Percentiles rank a stretch among this genome's conserved stretches.
phyloP scores from a whole-genome alignment of 768 basidiomycete species.

The Boletus edulis region DNA sequence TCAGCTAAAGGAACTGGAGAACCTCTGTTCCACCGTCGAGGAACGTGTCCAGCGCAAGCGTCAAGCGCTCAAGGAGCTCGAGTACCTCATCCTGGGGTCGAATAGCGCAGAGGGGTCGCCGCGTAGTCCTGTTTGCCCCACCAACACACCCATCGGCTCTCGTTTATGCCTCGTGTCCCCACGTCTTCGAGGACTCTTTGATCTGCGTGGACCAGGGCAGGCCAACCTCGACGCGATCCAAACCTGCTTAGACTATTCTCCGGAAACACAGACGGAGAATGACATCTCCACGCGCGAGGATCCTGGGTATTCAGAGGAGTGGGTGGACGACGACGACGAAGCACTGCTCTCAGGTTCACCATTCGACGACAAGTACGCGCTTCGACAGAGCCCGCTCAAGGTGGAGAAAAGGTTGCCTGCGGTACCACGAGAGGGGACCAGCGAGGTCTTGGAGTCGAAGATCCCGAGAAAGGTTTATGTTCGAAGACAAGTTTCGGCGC shows the following conservation, averaged over 20 bases:
- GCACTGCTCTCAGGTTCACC: slow-evolving; percentile 16
- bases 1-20: slow-evolving; percentile 27
- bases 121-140: too few species aligned
- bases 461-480: slow-evolving; percentile 21
- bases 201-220: slow-evolving; percentile 25
- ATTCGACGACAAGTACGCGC: slow-evolving; percentile 24
- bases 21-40: slow-evolving; percentile 19
- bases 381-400: slow-evolving; percentile 2
- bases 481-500: slow-evolving; percentile 13
- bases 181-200: slow-evolving; percentile 32
- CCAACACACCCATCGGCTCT: too few species aligned
- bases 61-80: slow-evolving; percentile 20
- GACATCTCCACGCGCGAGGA: slow-evolving; percentile 3
- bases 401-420: slow-evolving; percentile 16
- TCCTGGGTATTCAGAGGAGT: slow-evolving; percentile 12
- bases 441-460: slow-evolving; percentile 11
- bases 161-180: neutral
- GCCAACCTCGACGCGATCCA: slow-evolving; percentile 15
- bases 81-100: slow-evolving; percentile 1
- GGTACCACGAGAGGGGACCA: slow-evolving; percentile 1
- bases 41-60: slow-evolving; percentile 18
- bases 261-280: neutral
- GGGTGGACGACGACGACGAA: slow-evolving; percentile 28
- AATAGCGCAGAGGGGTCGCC: too few species aligned
- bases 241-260: slow-evolving; percentile 3